Conservation (phyloP, 1,284 basidiomycete species). For the Puccinia brachypodii region DNA sequence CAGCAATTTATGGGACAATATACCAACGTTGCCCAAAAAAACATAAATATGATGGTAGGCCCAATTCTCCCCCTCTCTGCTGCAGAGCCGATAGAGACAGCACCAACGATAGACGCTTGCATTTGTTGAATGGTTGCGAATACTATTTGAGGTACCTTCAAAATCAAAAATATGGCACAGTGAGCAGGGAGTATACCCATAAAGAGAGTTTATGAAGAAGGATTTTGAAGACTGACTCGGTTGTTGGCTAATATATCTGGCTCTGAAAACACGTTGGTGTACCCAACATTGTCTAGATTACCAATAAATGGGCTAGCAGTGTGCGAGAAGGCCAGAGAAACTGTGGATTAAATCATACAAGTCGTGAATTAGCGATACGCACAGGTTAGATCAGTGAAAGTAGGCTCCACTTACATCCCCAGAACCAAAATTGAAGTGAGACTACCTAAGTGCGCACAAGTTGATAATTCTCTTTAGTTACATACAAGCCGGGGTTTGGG, state of each 20-base stretch:
- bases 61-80: conserved; percentile 84
- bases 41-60: conserved; percentile 82
- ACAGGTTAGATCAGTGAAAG: not conserved
- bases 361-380: too few relatives aligned
- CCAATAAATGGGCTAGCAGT: conserved; percentile 70
- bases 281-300: conserved; percentile 65
- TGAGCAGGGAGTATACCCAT: not conserved
- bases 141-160: conserved; percentile 29
- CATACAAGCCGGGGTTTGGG: not conserved
- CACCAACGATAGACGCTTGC: conserved; percentile 61
- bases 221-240: conserved; percentile 61
- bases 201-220: not conserved
- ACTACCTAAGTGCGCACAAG: conserved; percentile 70
- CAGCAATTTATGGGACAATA: conserved; percentile 80
- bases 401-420: conserved; percentile 51
- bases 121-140: conserved; percentile 51
- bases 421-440: conserved; percentile 66
- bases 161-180: not conserved
- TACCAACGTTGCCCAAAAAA: conserved; percentile 79
- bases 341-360: conserved; percentile 43
- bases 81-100: conserved; percentile 65
- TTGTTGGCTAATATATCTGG: conserved; percentile 69
- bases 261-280: conserved; percentile 69
- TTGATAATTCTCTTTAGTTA: conserved; percentile 61
- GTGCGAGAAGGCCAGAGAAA: conserved; percentile 60